Conservation (phyloP, 495 filamentous ascomycete species). For the Lasiosphaeria ovina region DNA sequence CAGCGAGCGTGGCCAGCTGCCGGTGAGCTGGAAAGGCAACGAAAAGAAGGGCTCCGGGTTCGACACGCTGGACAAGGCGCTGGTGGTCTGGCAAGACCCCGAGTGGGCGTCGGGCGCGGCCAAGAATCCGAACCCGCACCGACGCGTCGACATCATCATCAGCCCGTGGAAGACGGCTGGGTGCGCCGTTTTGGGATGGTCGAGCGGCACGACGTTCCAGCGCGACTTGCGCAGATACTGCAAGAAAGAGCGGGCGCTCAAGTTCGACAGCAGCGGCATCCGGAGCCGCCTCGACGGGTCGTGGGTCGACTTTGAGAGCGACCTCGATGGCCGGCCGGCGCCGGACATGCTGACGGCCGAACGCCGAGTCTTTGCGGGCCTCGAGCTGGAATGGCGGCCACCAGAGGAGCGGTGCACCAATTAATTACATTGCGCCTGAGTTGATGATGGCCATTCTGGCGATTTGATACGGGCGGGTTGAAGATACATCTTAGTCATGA, state of each 20-base stretch:
- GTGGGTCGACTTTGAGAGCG: constrained; percentile 61
- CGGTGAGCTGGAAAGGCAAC: constrained; percentile 52
- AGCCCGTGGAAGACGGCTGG: constrained; percentile 84
- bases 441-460: too few species aligned
- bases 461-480: not conserved
- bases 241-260: constrained; percentile 69
- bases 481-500: not conserved
- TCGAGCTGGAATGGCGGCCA: constrained; percentile 71
- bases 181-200: constrained; percentile 86
- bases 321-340: constrained; percentile 38
- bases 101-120: constrained; percentile 44
- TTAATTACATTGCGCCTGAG: not conserved
- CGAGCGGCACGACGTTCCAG: constrained; percentile 84
- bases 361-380: constrained; percentile 71
- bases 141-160: constrained; percentile 91
- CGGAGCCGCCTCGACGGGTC: constrained; percentile 61
- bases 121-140: constrained; percentile 72
- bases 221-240: constrained; percentile 79
- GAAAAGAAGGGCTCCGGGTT: constrained; percentile 56
- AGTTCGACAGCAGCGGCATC: constrained; percentile 90
- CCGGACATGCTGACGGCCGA: constrained; percentile 69
- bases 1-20: constrained; percentile 67
- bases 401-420: constrained; percentile 73
- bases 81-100: constrained; percentile 90
- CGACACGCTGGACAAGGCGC: constrained; percentile 84